Evolutionary conservation across 2,329 filamentous ascomycete species (phyloP).

Genomic region (Botrytis sinoallii): DNA sequence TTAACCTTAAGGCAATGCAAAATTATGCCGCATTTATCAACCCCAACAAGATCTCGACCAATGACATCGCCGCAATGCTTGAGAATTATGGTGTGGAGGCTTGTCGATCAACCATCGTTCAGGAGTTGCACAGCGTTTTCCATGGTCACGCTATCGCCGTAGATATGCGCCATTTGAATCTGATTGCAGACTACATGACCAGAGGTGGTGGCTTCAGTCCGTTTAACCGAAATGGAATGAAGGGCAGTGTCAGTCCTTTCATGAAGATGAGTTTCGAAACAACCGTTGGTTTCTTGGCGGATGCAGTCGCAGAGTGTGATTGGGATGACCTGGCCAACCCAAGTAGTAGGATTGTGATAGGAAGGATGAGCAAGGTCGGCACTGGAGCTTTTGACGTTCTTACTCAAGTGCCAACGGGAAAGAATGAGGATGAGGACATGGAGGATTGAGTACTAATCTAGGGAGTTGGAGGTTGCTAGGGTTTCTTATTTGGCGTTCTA

Average conservation of each 20-base stretch:
- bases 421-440: conserved; percentile 17
- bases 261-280: conserved; percentile 99
- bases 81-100: conserved; percentile 90
- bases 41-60: conserved; percentile 81
- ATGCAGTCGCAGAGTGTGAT: conserved; percentile 86
- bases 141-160: conserved; percentile 86
- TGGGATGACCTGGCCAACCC: conserved; percentile 85
- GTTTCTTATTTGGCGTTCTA: conserved; percentile 9
- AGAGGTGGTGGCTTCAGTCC: conserved; percentile 82
- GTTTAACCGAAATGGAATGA: conserved; percentile 88
- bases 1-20: conserved; percentile 89
- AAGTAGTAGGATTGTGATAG: conserved; percentile 83
- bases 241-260: conserved; percentile 81
- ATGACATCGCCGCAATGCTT: conserved; percentile 86
- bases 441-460: conserved; percentile 16
- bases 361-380: conserved; percentile 75
- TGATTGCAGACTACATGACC: conserved; percentile 99
- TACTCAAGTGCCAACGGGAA: conserved; percentile 46
- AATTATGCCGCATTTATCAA: conserved; percentile 82
- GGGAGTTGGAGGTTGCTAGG: conserved; percentile 14
- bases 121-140: conserved; percentile 84
- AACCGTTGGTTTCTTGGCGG: conserved; percentile 87
- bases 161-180: conserved; percentile 85
- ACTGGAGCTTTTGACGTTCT: conserved; percentile 92
- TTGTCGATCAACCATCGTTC: conserved; percentile 79